These are phyloP conservation scores for Calonectria pauciramosa DNA, from an alignment of 2,329 filamentous ascomycete genomes.

Conservation along the genomic window DNA sequence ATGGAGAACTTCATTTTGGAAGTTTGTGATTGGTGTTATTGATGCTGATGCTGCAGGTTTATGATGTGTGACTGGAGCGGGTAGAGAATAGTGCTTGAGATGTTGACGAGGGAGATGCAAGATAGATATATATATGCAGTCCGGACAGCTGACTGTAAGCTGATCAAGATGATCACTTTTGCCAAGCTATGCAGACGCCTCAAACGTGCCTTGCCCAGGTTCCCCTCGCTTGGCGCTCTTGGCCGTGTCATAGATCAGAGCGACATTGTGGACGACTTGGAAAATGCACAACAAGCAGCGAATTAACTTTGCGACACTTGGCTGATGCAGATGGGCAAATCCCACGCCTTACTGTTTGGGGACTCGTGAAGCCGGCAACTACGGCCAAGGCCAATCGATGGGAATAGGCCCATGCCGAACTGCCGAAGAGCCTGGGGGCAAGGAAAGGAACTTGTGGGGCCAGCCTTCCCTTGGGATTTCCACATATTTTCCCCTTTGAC, in stretches of 20 bases:
- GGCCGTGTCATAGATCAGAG: not conserved
- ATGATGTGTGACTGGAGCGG: not conserved
- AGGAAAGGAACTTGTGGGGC: constrained; percentile 1
- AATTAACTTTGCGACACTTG: not conserved
- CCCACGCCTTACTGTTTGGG: not conserved
- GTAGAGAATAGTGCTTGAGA: too few species aligned
- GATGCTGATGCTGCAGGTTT: not conserved
- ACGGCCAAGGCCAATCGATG: not conserved
- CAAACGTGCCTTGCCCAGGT: not conserved
- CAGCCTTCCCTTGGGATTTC: not conserved
- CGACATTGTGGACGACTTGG: not conserved
- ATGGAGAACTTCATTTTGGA: constrained; percentile 16
- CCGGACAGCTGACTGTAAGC: not conserved
- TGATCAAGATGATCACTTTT: not conserved
- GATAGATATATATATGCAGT: not conserved
- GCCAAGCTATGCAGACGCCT: not conserved
- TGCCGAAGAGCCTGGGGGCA: not conserved
- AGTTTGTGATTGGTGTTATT: not conserved
- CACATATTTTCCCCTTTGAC: not conserved
- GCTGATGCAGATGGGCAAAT: not conserved
- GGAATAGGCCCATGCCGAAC: not conserved
- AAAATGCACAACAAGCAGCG: not conserved
- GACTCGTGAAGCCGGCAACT: not conserved
- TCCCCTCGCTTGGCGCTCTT: not conserved
- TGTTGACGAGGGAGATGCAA: not conserved